These are phyloP conservation scores for Teratosphaeria destructans DNA, from an alignment of 2,329 filamentous ascomycete genomes.

Conservation along the genomic window DNA sequence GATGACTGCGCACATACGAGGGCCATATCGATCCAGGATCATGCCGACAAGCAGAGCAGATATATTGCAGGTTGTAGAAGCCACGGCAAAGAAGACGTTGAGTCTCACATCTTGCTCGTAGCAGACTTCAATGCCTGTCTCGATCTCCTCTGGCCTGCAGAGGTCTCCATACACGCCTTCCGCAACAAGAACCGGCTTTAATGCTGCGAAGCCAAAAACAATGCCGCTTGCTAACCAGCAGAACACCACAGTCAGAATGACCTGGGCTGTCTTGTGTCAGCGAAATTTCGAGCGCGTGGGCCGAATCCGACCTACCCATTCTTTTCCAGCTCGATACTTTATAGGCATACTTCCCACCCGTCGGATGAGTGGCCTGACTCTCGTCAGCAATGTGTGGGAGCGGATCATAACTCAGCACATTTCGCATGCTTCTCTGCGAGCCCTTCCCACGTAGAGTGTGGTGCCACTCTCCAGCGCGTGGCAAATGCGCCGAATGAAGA, in stretches of 20 bases:
- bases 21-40: constrained; percentile 73
- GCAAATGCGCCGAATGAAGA: neutral
- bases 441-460: constrained; percentile 5
- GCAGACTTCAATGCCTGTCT: constrained; percentile 42
- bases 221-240: constrained; percentile 70
- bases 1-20: constrained; percentile 57
- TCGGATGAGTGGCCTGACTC: constrained; percentile 28
- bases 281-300: neutral
- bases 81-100: constrained; percentile 88
- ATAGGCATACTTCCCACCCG: constrained; percentile 38
- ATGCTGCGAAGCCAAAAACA: constrained; percentile 74
- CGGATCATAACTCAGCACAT: constrained; percentile 40
- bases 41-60: constrained; percentile 76
- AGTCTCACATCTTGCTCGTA: constrained; percentile 52
- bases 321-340: constrained; percentile 33
- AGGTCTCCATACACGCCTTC: constrained; percentile 60
- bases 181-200: constrained; percentile 68
- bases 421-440: constrained; percentile 25
- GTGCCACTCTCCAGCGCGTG: constrained; percentile 1
- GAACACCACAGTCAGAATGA: constrained; percentile 57
- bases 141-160: constrained; percentile 47
- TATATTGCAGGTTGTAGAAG: constrained; percentile 79
- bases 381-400: constrained; percentile 30
- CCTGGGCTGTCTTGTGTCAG: constrained; percentile 42
- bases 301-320: constrained; percentile 16